A percentile compares a stretch with the other conserved stretches of the same genome.
These are phyloP conservation scores for Geosiphon pyriformis DNA, from an alignment of 192 early-diverging fungal genomes.

Conservation along the genomic window DNA sequence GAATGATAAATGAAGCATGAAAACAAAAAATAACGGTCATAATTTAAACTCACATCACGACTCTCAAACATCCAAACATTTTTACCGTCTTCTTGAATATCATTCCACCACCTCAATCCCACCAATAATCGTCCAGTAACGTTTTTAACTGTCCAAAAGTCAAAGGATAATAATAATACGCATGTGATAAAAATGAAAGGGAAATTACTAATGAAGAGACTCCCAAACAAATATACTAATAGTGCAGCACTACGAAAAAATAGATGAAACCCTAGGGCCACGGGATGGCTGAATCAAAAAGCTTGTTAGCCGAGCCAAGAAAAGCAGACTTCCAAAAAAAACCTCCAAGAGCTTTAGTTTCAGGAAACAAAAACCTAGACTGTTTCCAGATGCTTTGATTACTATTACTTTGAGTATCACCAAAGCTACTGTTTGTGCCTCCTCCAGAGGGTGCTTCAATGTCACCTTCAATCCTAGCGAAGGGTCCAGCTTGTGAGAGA, in stretches of 20 bases:
- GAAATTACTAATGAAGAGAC: slow-evolving; percentile 78
- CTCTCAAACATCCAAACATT: slow-evolving; percentile 97
- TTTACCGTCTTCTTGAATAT: slow-evolving; percentile 91
- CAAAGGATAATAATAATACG: slow-evolving; percentile 87
- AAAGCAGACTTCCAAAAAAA: not conserved
- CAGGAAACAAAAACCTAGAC: slow-evolving; percentile 10
- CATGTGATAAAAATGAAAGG: slow-evolving; percentile 88
- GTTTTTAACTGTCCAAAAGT: slow-evolving; percentile 99
- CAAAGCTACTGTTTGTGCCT: not conserved
- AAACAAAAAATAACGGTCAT: too few relatives aligned
- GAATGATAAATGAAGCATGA: slow-evolving; percentile 6
- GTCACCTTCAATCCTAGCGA: slow-evolving; percentile 28
- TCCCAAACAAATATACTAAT: slow-evolving; percentile 79
- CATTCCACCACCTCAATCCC: slow-evolving; percentile 99
- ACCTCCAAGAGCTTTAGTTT: not conserved
- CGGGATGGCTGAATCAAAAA: slow-evolving; percentile 66
- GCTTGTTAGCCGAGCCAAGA: not conserved
- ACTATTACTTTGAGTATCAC: not conserved
- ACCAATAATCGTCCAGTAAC: slow-evolving; percentile 94
- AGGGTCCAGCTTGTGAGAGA: not conserved
- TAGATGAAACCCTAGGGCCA: slow-evolving; percentile 85
- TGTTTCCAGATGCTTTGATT: slow-evolving; percentile 20
- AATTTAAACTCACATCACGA: slow-evolving; percentile 56
- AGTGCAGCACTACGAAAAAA: slow-evolving; percentile 82
- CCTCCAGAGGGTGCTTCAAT: slow-evolving; percentile 22